Evolutionary conservation across 148 eudicot genomes (phyloP).

Genomic region (Dysphania ambrosioides): DNA sequence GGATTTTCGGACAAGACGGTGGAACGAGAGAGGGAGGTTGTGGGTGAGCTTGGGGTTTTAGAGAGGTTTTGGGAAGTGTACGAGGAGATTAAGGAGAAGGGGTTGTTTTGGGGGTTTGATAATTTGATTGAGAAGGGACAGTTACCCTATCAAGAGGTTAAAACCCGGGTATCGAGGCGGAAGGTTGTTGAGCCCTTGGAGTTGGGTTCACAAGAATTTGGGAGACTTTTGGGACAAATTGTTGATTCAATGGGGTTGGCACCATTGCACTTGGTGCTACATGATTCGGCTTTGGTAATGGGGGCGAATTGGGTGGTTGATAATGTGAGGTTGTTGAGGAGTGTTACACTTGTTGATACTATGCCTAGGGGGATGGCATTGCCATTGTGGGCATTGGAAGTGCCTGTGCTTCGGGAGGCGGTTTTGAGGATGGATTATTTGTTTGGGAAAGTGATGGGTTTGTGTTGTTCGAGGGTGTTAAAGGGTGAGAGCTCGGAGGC

Average conservation of each 20-base stretch:
- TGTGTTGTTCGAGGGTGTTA: conserved; percentile 47
- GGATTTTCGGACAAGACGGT: conserved; percentile 82
- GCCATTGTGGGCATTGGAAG: conserved; percentile 60
- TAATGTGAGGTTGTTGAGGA: conserved; percentile 53
- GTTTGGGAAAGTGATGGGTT: conserved; percentile 53
- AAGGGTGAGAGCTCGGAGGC: conserved; percentile 49
- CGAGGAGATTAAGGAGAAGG: conserved; percentile 75
- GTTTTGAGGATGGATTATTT: conserved; percentile 53
- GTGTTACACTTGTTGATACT: conserved; percentile 64
- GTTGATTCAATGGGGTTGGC: conserved; percentile 64
- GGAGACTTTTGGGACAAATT: conserved; percentile 74
- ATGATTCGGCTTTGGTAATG: conserved; percentile 77
- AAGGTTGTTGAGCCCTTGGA: conserved; percentile 47
- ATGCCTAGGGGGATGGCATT: conserved; percentile 45
- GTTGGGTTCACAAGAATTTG: conserved; percentile 61
- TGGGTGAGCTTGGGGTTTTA: conserved; percentile 35
- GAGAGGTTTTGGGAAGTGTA: conserved; percentile 54
- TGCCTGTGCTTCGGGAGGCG: conserved; percentile 59
- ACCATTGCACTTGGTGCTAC: conserved; percentile 77
- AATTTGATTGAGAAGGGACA: conserved; percentile 77
- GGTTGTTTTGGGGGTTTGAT: conserved; percentile 92
- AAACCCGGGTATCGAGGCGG: conserved; percentile 33
- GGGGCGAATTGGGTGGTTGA: conserved; percentile 75
- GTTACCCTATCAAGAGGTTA: conserved; percentile 46
- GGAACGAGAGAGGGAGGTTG: conserved; percentile 42